phyloP scores from a whole-genome alignment of 164 flowering plant genomes.

The Aristolochia contorta region DNA sequence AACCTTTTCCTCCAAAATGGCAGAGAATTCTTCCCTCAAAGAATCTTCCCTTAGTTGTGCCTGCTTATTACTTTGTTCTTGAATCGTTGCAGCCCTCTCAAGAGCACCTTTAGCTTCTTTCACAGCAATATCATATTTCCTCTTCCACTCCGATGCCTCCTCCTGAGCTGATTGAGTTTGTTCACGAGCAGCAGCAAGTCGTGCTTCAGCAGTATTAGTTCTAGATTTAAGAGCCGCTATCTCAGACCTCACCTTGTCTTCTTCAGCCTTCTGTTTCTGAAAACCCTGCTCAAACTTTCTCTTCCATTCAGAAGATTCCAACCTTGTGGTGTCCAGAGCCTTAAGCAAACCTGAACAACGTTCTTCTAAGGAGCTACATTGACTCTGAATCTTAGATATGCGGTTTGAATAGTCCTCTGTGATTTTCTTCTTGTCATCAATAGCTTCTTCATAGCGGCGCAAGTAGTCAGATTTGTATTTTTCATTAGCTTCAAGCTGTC shows the following conservation, averaged over 20 bases:
- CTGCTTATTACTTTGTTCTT: constrained; percentile 61
- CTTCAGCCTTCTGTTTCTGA: constrained; percentile 56
- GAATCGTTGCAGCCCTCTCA: constrained; percentile 81
- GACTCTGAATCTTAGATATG: constrained; percentile 59
- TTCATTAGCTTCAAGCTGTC: constrained; percentile 85
- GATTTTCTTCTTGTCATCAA: constrained; percentile 69
- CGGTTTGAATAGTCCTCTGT: constrained; percentile 75
- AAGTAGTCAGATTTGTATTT: constrained; percentile 69
- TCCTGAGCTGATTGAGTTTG: constrained; percentile 80
- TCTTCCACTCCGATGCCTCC: constrained; percentile 92
- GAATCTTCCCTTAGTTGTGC: constrained; percentile 74
- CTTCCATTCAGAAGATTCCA: constrained; percentile 78
- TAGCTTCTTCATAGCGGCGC: constrained; percentile 87
- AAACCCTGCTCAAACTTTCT: constrained; percentile 67
- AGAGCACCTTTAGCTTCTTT: constrained; percentile 85
- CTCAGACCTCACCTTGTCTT: constrained; percentile 63
- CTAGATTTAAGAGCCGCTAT: constrained; percentile 61
- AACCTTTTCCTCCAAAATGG: constrained; percentile 66
- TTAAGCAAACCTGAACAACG: constrained; percentile 49
- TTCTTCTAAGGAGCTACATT: constrained; percentile 69
- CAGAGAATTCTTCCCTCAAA: constrained; percentile 62
- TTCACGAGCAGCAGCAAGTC: constrained; percentile 86
- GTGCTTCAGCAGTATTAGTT: constrained; percentile 80
- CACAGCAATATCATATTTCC: constrained; percentile 75
- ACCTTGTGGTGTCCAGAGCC: constrained; percentile 45